phyloP scores from a whole-genome alignment of 768 basidiomycete species.

The Xerocomus spinulosus region DNA sequence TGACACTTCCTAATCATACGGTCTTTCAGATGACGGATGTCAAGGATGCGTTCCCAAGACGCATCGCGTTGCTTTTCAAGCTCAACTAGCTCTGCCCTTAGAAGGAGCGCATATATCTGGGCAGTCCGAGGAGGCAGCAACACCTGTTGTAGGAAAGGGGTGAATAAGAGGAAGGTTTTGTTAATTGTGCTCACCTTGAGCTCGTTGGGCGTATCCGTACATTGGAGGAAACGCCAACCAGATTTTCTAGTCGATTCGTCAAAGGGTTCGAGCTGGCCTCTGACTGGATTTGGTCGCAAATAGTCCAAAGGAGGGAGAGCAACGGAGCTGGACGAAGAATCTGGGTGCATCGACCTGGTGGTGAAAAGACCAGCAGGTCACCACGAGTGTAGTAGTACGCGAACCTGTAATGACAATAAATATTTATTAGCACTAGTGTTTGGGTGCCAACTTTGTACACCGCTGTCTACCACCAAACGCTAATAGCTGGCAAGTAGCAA shows the following conservation, averaged over 20 bases:
- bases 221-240: constrained; percentile 71
- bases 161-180: background rate
- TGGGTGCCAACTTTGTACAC: constrained; percentile 27
- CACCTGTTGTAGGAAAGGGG: constrained; percentile 40
- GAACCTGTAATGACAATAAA: background rate
- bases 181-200: constrained; percentile 49
- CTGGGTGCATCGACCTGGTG: constrained; percentile 20
- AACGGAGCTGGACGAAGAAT: constrained; percentile 21
- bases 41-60: constrained; percentile 65
- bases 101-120: constrained; percentile 58
- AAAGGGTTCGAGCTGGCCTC: constrained; percentile 71
- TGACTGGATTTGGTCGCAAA: constrained; percentile 58
- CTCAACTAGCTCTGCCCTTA: constrained; percentile 58
- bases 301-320: constrained; percentile 43
- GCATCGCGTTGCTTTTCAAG: constrained; percentile 52
- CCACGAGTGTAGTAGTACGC: constrained; percentile 11
- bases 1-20: constrained; percentile 79
- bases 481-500: too few species aligned
- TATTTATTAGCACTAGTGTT: constrained; percentile 17
- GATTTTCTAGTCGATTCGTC: constrained; percentile 46
- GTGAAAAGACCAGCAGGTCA: constrained; percentile 5
- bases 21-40: constrained; percentile 76
- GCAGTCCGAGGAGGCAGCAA: constrained; percentile 66
- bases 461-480: background rate
- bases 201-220: constrained; percentile 72